Evolutionary conservation across 768 basidiomycete species (phyloP), one percentile per base, ranked within the genome.

Genomic region (Amylocystis lapponica): DNA sequence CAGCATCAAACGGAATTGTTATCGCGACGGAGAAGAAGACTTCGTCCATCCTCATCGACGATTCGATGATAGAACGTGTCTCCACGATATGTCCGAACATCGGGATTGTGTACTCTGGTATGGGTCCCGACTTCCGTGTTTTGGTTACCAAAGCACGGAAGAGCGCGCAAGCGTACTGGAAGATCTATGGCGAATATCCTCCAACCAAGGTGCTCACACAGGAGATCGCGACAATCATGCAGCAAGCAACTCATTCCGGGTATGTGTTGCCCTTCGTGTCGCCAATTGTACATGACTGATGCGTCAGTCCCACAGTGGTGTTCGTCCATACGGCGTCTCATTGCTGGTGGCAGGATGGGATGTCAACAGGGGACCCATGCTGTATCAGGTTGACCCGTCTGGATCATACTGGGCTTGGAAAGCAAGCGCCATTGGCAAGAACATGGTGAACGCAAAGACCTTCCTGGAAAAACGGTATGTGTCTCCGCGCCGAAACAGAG

Each of bases 401-500:
- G 96, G 96, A 42, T 92, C 91, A 25, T 99, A 90, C 69, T 99
- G 96, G 96, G 95, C 96, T 23, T 99, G 96, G 96, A 99, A 99
- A 63, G 96, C 96, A 7, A 95, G 92, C 61, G 96, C 96, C 10
- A 99, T 98, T 55, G 96, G 96, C 30, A 99, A 99, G 72, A 98
- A 98, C 67, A 97, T 98, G 92, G 82, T 93, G 35, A 99, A 99
- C 57, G 96, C 94, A 27, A 99, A 99, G 69, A 99, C 96, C 7
- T 99, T 99, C 68, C 66, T 99, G 53, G 96, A 99, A 68, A 99
- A 99, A 68, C 82, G 96, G 91, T 93, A 53, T 57, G 81, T 66
- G 51, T 11, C 5, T 12, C 20, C 27, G 45, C 10, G 14, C 25
- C 38, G 21, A 3, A 5, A 26, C 20, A 4, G 23, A 4, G 11